Conservation (phyloP, 257 asterid species). For the Datura wrightii region DNA sequence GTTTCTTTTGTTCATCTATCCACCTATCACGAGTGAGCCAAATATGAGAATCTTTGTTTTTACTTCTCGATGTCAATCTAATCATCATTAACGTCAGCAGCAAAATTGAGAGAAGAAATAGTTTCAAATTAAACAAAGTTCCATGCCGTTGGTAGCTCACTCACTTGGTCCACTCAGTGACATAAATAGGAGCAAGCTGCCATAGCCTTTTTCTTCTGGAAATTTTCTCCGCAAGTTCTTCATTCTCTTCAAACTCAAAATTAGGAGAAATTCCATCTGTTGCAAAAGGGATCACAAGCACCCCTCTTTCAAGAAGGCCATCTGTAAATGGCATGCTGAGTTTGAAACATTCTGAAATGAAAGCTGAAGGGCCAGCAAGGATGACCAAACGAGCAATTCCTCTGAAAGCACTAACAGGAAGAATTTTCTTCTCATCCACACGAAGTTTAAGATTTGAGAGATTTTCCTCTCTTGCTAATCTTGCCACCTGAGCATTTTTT, state of each 20-base stretch:
- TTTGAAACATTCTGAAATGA: conserved; percentile 71
- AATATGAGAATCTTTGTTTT: conserved; percentile 15
- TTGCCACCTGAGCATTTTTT: conserved; percentile 79
- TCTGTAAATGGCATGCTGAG: conserved; percentile 74
- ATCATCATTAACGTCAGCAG: background rate
- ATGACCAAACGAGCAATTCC: conserved; percentile 94
- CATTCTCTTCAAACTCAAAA: conserved; percentile 68
- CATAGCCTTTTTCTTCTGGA: conserved; percentile 77
- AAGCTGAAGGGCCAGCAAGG: conserved; percentile 79
- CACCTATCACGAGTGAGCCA: conserved; percentile 61
- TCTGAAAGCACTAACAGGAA: conserved; percentile 78
- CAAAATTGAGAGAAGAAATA: background rate
- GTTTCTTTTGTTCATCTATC: conserved; percentile 89
- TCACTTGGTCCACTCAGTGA: conserved; percentile 80
- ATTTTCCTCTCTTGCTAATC: conserved; percentile 82
- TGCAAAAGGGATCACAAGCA: conserved; percentile 84
- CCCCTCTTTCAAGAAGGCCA: conserved; percentile 76
- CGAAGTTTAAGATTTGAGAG: conserved; percentile 88
- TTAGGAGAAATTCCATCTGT: conserved; percentile 64
- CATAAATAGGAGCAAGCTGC: conserved; percentile 80
- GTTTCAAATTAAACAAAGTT: background rate
- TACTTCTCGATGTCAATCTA: background rate
- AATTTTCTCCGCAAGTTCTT: conserved; percentile 57
- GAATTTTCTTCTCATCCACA: conserved; percentile 63
- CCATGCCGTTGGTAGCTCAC: conserved; percentile 36